Base-by-base conservation (phyloP, 805 yeast species). In the Huiozyma sinensis region DNA sequence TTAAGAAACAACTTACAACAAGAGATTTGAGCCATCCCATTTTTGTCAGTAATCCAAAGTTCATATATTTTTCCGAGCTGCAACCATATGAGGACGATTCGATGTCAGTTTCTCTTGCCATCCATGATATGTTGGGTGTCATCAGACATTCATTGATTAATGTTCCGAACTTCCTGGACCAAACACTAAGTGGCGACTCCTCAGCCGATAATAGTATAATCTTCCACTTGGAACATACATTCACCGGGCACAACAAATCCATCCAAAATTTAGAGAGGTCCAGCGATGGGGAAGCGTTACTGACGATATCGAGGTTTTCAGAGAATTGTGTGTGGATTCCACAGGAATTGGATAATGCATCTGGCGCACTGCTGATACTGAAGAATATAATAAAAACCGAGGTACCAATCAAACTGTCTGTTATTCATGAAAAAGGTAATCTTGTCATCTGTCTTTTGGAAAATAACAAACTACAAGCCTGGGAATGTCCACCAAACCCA, bases 211-310 rank as follows among this genome's bases (percentile, higher is more conserved):
- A 3, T 31, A 9, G 9, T 11, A 39, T 52, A 6, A 45, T 55
- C 0, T 66, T 63, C 4, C 43, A 47, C 5, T 50, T 79, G 7
- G 65, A 69, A 27, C 72, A 79, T 49, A 79, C 82, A 51, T 75
- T 81, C 44, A 86, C 94, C 1, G 97, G 97, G 1, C 96, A 88
- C 57, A 74, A 77, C 44, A 88, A 88, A 56, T 84, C 95, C 0
- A 79, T 89, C 24, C 77, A 75, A 50, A 72, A 70, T 40, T 60
- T 89, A 3, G 66, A 76, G 12, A 76, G 88, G 52, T 82, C 95
- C 1, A 66, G 77, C 6, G 76, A 78, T 54, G 90, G 89, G 33
- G 66, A 70, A 28, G 72, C 83, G 0, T 58, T 80, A 47, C 58
- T 83, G 8, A 75, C 87, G 1, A 61, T 72, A 9, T 75, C 82